A percentile compares a stretch with the other conserved stretches of the same genome.
phyloP scores from a whole-genome alignment of 2,329 filamentous ascomycete species.

The Aspergillus novoparasiticus region DNA sequence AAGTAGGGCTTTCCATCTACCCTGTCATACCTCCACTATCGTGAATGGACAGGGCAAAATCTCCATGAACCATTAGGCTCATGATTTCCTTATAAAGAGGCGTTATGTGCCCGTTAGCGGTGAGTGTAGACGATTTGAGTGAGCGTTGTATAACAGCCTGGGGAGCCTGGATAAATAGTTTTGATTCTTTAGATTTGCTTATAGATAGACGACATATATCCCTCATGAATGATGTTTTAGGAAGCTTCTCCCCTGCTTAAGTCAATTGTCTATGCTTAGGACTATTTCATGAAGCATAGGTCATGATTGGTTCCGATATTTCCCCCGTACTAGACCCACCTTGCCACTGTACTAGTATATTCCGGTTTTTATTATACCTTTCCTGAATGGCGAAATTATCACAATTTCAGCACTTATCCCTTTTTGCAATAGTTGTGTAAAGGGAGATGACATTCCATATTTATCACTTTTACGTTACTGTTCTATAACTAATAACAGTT shows the following conservation, averaged over 20 bases:
- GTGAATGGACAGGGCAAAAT: neutral
- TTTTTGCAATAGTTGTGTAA: neutral
- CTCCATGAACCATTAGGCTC: neutral
- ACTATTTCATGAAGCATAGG: neutral
- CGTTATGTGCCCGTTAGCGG: neutral
- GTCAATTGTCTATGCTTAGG: neutral
- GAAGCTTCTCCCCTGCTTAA: neutral
- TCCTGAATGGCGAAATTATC: neutral
- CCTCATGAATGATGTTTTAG: neutral
- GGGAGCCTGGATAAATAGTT: slow-evolving; percentile 1
- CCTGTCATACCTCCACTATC: neutral
- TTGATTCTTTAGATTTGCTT: slow-evolving; percentile 5
- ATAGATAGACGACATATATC: slow-evolving; percentile 11
- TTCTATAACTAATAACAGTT: neutral
- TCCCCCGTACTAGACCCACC: too few species aligned
- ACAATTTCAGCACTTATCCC: neutral
- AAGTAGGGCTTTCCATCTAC: neutral
- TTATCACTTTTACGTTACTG: neutral
- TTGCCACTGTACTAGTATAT: neutral
- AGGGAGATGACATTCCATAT: neutral
- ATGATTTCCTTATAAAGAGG: neutral
- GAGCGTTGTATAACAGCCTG: neutral
- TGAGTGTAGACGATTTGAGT: neutral
- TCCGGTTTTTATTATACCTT: neutral
- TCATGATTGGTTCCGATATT: neutral